Base-by-base conservation (phyloP, 129 eudicot genomes). In the Scalesia atractyloides region DNA sequence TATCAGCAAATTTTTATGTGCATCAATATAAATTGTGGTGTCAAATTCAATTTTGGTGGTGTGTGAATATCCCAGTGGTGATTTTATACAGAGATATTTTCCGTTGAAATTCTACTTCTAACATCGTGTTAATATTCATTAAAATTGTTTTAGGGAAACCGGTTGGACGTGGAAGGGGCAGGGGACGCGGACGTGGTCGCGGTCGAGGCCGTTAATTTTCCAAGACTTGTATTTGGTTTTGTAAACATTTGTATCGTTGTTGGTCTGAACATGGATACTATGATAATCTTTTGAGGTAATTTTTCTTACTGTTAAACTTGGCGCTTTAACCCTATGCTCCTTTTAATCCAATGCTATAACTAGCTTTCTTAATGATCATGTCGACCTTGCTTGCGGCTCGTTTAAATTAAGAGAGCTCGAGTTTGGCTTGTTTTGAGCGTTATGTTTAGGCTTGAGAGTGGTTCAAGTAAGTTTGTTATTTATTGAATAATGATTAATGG, bases 121-220 rank as follows among this genome's bases (percentile, higher is more conserved):
- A 36, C 26, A 19, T 58, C 14, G 41, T 69, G 50, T 41, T 67
- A 5, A 63, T 50, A n/a, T 66, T 20, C 16, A 39, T 26, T 46
- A 16, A 58, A 19, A 16, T 68, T 1, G 2, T 33, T 68, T 13
- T 75, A 92, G 96, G 97, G 64, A 89, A 57, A 77, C 82, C 96
- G 16, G 58, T 89, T 71, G 97, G 97, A 11, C 97, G 97, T 34
- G 97, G 97, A 9, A 67, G 97, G 22, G 97, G 97, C 30, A 86
- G 97, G 33, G 97, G 97, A 2, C 96, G 97, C 9, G 97, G 96
- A 0, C 97, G 96, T 51, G 96, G 96, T 24, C 96, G 96, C 72
- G 97, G 96, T 44, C 79, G 96, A 44, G 97, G 97, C 72, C 97
- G 97, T 78, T 91, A 86, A 68, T 37, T 77, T 18, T 58, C 19